phyloP scores from a whole-genome alignment of 352 stramenopile genomes.

The Pythium sukuiense region DNA sequence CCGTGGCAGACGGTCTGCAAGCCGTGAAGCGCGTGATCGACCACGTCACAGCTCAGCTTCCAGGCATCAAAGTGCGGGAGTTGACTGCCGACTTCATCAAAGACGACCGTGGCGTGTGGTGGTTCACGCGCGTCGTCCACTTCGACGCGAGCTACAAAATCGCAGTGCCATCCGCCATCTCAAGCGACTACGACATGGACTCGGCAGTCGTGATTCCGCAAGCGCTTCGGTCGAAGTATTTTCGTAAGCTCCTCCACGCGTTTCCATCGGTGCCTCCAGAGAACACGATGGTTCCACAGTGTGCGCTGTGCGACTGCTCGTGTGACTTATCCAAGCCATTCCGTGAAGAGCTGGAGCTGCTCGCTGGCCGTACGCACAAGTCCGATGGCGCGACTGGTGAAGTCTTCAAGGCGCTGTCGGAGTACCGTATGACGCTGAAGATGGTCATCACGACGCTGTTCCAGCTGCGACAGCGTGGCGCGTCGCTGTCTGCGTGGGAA shows the following conservation, averaged over 20 bases:
- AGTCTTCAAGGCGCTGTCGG: slow-evolving; percentile 36
- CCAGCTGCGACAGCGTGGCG: slow-evolving; percentile 59
- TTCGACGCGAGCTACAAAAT: slow-evolving; percentile 50
- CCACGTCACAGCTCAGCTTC: slow-evolving; percentile 64
- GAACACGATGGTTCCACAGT: slow-evolving; percentile 32
- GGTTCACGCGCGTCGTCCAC: slow-evolving; percentile 60
- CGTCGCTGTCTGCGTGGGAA: slow-evolving; percentile 60
- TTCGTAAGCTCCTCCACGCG: slow-evolving; percentile 27
- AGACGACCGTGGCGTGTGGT: slow-evolving; percentile 57
- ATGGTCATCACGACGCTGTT: slow-evolving; percentile 76
- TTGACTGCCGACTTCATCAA: slow-evolving; percentile 78
- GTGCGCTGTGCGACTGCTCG: slow-evolving; percentile 56
- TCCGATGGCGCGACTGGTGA: slow-evolving; percentile 23
- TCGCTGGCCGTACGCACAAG: slow-evolving; percentile 22
- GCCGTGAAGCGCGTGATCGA: slow-evolving; percentile 56
- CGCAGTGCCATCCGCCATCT: slow-evolving; percentile 28
- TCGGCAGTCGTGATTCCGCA: slow-evolving; percentile 37
- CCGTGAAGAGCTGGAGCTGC: slow-evolving; percentile 37
- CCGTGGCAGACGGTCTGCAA: slow-evolving; percentile 51
- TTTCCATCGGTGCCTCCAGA: slow-evolving; percentile 8
- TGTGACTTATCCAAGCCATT: slow-evolving; percentile 52
- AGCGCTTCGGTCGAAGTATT: slow-evolving; percentile 40
- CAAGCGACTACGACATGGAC: slow-evolving; percentile 25
- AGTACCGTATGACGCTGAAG: slow-evolving; percentile 79
- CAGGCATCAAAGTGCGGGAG: slow-evolving; percentile 48